Base-by-base conservation (phyloP, 257 asterid genomes). In the Eucommia ulmoides region DNA sequence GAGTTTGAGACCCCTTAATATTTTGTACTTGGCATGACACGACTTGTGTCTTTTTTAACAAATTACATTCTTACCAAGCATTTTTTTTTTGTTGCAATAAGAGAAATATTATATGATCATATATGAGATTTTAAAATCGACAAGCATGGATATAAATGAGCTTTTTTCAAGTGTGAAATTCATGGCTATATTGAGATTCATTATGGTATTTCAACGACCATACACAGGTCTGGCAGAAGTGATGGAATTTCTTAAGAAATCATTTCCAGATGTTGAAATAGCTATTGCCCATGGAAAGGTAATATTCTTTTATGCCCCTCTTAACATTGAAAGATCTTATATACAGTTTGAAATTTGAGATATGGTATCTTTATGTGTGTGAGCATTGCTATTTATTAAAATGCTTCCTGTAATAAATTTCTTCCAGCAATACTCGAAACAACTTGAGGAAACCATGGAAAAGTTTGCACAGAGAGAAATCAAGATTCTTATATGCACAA, bases 251-350 rank as follows among this genome's bases (percentile, higher is more conserved):
- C 73, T 89, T 71, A 77, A 65, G 49, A 74, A 53, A 57, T 63
- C 77, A 57, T 89, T 80, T 76, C 91, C 88, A 61, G 45, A 78
- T 63, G 76, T 80, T 70, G 91, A 80, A 62, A 73, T 78, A 69
- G 96, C 97, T 58, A 73, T 85, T 66, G 97, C 97, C 65, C 97
- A 89, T 65, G 97, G 97, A 67, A 84, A 89, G 96, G 97, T 88
- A 65, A 60, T 47, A 24, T 58, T 66, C 16, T 57, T 26, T 54
- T 35, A 58, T n/a, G 24, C 49, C 38, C 7, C 12, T 29, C 12
- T n/a, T n/a, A n/a, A n/a, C n/a, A 29, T 29, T 12, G 7, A 5
- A 29, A 29, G 12, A 12, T 12, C 38, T 29, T 12, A 29, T 5
- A 29, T 12, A 29, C 8, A 29, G 12, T 29, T 29, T 12, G 8